Evolutionary conservation across 176 grass and related monocot genomes (phyloP), one percentile per base, ranked within the genome.

Genomic region (Melocanna baccifera): DNA sequence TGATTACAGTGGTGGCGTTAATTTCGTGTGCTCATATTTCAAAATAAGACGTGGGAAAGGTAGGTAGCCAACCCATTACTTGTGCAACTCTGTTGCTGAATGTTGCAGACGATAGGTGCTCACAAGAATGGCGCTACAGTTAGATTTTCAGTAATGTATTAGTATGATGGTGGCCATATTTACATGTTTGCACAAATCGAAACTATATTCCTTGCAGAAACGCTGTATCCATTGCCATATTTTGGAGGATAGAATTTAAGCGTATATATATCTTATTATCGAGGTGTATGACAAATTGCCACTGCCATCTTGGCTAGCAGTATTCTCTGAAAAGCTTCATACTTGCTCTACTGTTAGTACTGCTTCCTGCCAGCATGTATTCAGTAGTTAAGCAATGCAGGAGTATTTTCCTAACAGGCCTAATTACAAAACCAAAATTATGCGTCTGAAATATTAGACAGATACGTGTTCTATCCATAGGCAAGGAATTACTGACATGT

Each of bases 1-100:
- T 9, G 39, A 40, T 40, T 40, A 40, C 7, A 40, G 39, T 7
- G 41, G 13, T 69, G 14, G 37, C 18, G 32, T 71, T 61, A 12
- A 61, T 61, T 28, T n/a, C 65, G n/a, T 80, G 76, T 79, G 76
- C 3, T 10, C 46, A 74, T 32, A 11, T 74, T 22, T 70, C 42
- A 71, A 62, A 53, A 12, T 73, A 53, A 9, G 48, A 9, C 26
- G 56, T 32, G 42, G 32, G 14, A 15, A n/a, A 30, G 71, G 77
- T 82, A 77, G 83, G 77, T 82, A 15, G 83, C 4, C 77, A 86
- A 46, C 63, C 64, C 78, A 82, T 25, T 86, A 70, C 53, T 86
- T 53, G 71, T 86, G 88, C 64, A 76, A 59, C 66, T 67, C 62
- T 46, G 14, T 28, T 75, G 42, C 53, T 45, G 62, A 62, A 70